phyloP scores from a whole-genome alignment of 2,329 filamentous ascomycete species.

The Zasmidium citrigriseum region DNA sequence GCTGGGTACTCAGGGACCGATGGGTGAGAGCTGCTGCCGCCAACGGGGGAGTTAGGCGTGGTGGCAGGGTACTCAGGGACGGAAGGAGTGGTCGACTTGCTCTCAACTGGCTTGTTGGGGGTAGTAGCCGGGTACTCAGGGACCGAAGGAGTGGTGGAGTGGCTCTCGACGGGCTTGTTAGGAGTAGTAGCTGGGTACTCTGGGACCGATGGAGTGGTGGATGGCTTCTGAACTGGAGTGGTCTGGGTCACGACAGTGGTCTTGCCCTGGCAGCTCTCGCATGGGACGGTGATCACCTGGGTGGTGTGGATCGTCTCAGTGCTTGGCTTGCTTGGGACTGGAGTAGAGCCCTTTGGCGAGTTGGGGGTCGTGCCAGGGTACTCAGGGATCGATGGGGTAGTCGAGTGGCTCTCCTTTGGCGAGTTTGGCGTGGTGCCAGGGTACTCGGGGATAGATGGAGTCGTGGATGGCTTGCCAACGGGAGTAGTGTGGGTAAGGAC shows the following conservation, averaged over 20 bases:
- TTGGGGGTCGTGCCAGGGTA: background rate
- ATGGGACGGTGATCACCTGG: background rate
- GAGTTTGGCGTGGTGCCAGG: background rate
- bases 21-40: slow-evolving; percentile 2
- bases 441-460: background rate
- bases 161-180: background rate
- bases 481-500: slow-evolving; percentile 2
- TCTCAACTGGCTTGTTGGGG: slow-evolving; percentile 6
- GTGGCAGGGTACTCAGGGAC: slow-evolving; percentile 3
- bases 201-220: slow-evolving; percentile 5
- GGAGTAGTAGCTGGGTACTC: background rate
- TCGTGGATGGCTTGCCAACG: background rate
- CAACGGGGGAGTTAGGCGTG: slow-evolving; percentile 3
- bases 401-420: background rate
- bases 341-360: background rate
- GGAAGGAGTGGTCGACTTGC: background rate
- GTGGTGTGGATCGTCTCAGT: slow-evolving; percentile 7
- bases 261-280: slow-evolving; percentile 1
- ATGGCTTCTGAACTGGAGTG: background rate
- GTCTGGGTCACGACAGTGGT: slow-evolving; percentile 10
- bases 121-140: slow-evolving; percentile 5
- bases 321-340: background rate
- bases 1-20: background rate
- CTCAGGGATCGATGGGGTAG: no score
- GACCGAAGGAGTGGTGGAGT: background rate